phyloP scores from a whole-genome alignment of 139 green algal genomes.

The Gonium pectorale region DNA sequence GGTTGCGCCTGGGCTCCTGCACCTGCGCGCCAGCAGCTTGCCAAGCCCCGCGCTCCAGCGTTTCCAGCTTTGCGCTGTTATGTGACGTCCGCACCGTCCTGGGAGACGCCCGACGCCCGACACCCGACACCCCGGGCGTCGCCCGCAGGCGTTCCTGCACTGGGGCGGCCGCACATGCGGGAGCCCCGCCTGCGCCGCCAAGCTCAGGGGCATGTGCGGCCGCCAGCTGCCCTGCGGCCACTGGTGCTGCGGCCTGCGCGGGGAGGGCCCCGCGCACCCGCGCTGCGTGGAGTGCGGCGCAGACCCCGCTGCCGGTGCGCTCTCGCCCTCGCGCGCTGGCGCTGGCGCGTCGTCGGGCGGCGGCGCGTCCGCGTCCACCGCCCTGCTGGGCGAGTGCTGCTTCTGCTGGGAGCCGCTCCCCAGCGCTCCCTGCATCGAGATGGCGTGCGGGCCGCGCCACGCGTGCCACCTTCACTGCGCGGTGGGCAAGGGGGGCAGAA shows the following conservation, averaged over 20 bases:
- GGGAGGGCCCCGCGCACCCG: constrained; percentile 1
- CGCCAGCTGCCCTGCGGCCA: constrained; percentile 36
- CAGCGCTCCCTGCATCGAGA: constrained; percentile 21
- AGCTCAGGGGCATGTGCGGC: constrained; percentile 11
- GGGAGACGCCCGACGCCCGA: too few relatives aligned
- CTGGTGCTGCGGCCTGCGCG: constrained; percentile 37
- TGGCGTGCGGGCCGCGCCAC: constrained; percentile 11
- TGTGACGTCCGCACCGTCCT: too few relatives aligned
- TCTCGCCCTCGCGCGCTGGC: too few relatives aligned
- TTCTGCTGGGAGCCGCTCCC: constrained; percentile 33
- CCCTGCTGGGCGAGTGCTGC: not conserved
- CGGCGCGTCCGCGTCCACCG: too few relatives aligned
- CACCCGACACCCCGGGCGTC: too few relatives aligned
- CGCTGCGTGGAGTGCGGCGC: constrained; percentile 35
- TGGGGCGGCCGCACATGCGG: constrained; percentile 30
- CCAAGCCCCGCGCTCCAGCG: too few relatives aligned
- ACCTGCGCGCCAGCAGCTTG: too few relatives aligned
- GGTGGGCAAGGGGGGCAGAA: not conserved
- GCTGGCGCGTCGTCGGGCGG: not conserved
- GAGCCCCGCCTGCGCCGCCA: constrained; percentile 11
- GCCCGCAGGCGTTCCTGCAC: constrained; percentile 30
- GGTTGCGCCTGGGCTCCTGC: too few relatives aligned
- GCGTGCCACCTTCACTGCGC: constrained; percentile 35
- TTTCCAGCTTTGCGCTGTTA: too few relatives aligned
- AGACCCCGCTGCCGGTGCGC: not conserved